Base-by-base conservation (phyloP, 2,329 filamentous ascomycete genomes). In the Stemphylium vesicarium region DNA sequence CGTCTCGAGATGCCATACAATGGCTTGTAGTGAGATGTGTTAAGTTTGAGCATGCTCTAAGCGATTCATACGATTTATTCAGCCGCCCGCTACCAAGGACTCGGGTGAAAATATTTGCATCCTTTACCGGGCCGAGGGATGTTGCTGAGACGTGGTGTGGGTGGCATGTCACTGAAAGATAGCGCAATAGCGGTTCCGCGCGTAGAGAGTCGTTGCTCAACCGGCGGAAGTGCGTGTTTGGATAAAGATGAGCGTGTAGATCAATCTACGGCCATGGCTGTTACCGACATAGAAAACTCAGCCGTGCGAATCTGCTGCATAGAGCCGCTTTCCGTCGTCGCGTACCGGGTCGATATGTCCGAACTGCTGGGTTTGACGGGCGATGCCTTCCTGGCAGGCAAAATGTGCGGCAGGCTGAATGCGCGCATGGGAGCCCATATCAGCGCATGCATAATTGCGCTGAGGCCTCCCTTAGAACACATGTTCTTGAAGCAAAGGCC, bases 401-500 rank as follows among this genome's bases (percentile, higher is more conserved):
- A 56, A 66, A 57, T 43, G 47, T 22, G 53, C 40, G 54, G 62
- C 61, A 66, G 62, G 65, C 60, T 66, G 55, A 70, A 66, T 63
- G 52, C 44, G 50, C 26, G 60, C 26, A 64, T 66, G 64, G 67
- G 43, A 51, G 60, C 54, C 61, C 58, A 68, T 60, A 63, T 56
- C 46, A 39, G 63, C 53, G 62, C 61, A 68, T 65, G 57, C 54
- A 60, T 49, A 66, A 37, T 39, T 53, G 57, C 62, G 65, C 63
- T 52, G 47, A 59, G 51, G 50, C 64, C 39, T 54, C 49, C 38
- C 62, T 59, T 70, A 69, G 68, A 72, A 71, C 65, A 55, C 60
- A 47, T 66, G 68, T 70, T 71, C 65, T 18, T 48, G 10, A 53
- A 50, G 42, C 49, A 38, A 29, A 49, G 39, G 31, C 56, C 44